Conservation (phyloP, 371 early-diverging fungal species). For the Parasitella parasitica region DNA sequence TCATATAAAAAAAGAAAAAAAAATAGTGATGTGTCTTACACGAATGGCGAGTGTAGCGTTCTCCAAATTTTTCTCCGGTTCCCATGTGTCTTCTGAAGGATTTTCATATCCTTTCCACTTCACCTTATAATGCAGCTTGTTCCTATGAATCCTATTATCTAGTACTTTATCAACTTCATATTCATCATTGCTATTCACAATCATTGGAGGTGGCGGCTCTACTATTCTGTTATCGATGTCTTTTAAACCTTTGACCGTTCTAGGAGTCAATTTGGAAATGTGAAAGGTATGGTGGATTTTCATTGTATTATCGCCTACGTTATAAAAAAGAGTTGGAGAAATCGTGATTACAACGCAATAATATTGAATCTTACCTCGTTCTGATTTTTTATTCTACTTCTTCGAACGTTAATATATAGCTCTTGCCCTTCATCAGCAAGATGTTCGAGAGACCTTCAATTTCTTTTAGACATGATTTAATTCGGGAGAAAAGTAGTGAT, state of each 20-base stretch:
- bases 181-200: constrained; percentile 30
- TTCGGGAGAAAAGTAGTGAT: no score
- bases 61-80: background rate
- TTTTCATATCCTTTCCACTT: constrained; percentile 17
- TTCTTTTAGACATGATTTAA: no score
- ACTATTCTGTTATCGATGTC: constrained; percentile 18
- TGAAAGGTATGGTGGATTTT: constrained; percentile 40
- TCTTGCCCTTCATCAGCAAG: no score
- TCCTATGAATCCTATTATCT: constrained; percentile 8
- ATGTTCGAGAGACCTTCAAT: no score
- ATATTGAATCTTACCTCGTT: constrained; percentile 8
- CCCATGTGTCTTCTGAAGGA: constrained; percentile 8
- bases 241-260: background rate
- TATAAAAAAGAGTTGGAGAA: constrained; percentile 10
- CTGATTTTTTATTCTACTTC: background rate
- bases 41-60: background rate
- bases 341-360: constrained; percentile 5
- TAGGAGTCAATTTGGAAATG: constrained; percentile 25
- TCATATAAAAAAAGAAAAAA: background rate
- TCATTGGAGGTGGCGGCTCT: constrained; percentile 24
- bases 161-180: constrained; percentile 36
- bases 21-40: constrained; percentile 2
- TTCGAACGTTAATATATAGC: no score
- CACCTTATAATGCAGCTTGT: constrained; percentile 31
- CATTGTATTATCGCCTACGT: constrained; percentile 16